phyloP scores from a whole-genome alignment of 768 basidiomycete species.

The Podaxis pistillaris region DNA sequence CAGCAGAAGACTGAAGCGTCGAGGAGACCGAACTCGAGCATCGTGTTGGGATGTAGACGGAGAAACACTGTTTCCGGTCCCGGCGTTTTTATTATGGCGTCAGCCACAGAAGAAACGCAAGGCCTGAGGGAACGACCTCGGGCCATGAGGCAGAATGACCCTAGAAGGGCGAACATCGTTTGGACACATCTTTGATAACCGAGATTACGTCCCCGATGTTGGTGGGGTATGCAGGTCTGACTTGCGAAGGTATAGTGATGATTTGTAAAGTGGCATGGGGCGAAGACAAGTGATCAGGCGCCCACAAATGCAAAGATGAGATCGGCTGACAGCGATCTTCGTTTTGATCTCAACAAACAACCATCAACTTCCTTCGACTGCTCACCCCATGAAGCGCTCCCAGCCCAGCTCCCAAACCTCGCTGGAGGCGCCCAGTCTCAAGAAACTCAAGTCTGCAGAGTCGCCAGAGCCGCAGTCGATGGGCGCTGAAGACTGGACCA shows the following conservation, averaged over 20 bases:
- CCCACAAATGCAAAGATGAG: slow-evolving; percentile 2
- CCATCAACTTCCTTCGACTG: not conserved
- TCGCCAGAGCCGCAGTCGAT: not conserved
- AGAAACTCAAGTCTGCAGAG: not conserved
- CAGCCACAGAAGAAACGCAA: not conserved
- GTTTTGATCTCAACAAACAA: slow-evolving; percentile 1
- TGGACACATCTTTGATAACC: no score
- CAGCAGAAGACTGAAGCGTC: not conserved
- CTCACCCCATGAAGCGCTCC: slow-evolving; percentile 7
- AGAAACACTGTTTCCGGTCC: not conserved
- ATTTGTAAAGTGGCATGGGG: not conserved
- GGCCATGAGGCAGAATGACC: not conserved
- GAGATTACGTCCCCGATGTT: not conserved
- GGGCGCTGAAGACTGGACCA: slow-evolving; percentile 50
- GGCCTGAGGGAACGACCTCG: no score
- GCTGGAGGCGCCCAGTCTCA: not conserved
- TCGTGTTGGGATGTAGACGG: not conserved
- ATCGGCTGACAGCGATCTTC: not conserved
- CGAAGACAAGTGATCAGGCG: not conserved
- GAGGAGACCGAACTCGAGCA: not conserved
- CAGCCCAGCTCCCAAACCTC: not conserved
- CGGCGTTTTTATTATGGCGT: not conserved
- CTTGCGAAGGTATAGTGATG: not conserved
- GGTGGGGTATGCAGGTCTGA: not conserved
- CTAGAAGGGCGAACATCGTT: not conserved